Evolutionary conservation across 495 filamentous ascomycete genomes (phyloP).

Genomic region (Penicillium verhagenii): DNA sequence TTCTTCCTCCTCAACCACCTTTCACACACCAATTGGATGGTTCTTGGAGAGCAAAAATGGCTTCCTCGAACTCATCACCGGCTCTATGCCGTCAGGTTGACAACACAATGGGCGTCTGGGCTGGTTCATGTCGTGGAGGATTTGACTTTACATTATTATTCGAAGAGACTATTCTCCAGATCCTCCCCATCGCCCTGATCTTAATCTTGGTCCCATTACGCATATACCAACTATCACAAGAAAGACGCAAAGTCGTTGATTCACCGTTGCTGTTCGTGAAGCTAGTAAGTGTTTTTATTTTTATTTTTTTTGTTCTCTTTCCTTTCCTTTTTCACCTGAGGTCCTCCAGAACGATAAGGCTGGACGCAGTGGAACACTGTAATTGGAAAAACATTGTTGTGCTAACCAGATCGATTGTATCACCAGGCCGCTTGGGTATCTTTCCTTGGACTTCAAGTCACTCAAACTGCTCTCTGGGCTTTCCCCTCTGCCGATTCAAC

Average conservation of each 20-base stretch:
- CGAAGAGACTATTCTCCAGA: slow-evolving; percentile 54
- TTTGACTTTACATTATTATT: slow-evolving; percentile 65
- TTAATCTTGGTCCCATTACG: slow-evolving; percentile 49
- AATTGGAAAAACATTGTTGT: not conserved
- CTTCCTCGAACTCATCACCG: slow-evolving; percentile 18
- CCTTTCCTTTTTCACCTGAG: too few relatives aligned
- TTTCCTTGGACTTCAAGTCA: slow-evolving; percentile 44
- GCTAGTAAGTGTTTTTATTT: slow-evolving; percentile 31
- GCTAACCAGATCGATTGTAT: not conserved
- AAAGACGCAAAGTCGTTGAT: slow-evolving; percentile 44
- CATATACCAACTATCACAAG: slow-evolving; percentile 42
- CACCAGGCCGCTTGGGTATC: slow-evolving; percentile 40
- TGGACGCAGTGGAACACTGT: not conserved
- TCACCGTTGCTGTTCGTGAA: slow-evolving; percentile 42
- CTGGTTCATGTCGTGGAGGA: slow-evolving; percentile 42
- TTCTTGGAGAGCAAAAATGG: slow-evolving; percentile 31
- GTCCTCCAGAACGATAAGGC: not conserved
- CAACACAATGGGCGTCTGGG: slow-evolving; percentile 44
- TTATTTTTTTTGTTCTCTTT: too few relatives aligned
- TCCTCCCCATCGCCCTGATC: slow-evolving; percentile 49
- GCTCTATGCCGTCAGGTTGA: slow-evolving; percentile 37
- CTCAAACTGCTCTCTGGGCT: slow-evolving; percentile 50
- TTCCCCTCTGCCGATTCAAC: slow-evolving; percentile 30
- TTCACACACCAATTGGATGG: slow-evolving; percentile 14
- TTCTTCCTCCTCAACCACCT: slow-evolving; percentile 8